Percentiles rank a stretch among this genome's conserved stretches.
These are phyloP conservation scores for Mycothermus thermophilus DNA, from an alignment of 495 filamentous ascomycete species.

Conservation along the genomic window DNA sequence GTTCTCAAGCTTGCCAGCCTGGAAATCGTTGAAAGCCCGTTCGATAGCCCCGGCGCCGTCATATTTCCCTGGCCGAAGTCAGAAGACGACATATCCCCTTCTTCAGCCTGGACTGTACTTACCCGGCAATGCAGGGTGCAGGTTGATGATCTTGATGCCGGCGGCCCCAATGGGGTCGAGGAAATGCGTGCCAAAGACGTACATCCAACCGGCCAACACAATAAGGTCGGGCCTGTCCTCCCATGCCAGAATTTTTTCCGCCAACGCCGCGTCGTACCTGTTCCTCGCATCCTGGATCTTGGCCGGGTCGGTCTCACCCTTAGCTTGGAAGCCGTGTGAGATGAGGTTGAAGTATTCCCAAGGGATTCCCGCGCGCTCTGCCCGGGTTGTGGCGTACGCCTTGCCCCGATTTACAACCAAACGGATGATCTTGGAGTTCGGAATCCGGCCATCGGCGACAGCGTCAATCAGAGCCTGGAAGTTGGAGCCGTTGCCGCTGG, in stretches of 20 bases:
- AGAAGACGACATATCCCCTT: neutral
- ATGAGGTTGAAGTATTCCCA: conserved; percentile 81
- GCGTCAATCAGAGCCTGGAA: conserved; percentile 84
- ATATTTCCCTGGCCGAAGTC: conserved; percentile 41
- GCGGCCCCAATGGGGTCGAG: conserved; percentile 49
- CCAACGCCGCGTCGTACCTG: conserved; percentile 71
- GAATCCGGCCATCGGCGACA: conserved; percentile 36
- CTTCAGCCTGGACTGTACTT: neutral
- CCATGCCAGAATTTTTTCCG: conserved; percentile 44
- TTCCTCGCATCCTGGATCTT: conserved; percentile 49
- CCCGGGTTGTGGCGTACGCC: conserved; percentile 67
- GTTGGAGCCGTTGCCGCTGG: conserved; percentile 71
- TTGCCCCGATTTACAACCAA: conserved; percentile 73
- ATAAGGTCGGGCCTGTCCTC: conserved; percentile 56
- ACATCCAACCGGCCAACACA: conserved; percentile 58
- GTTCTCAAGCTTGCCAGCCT: conserved; percentile 52
- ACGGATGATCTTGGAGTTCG: conserved; percentile 50
- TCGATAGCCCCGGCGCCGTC: conserved; percentile 69
- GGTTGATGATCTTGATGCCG: conserved; percentile 62
- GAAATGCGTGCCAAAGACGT: conserved; percentile 33
- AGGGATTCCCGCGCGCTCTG: conserved; percentile 53
- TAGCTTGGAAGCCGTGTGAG: conserved; percentile 38
- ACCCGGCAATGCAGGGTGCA: conserved; percentile 65
- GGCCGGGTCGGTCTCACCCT: conserved; percentile 35
- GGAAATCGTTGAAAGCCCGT: conserved; percentile 61